Evolutionary conservation across 345 rosid genomes (phyloP), one percentile per base, ranked within the genome.

Genomic region (Luvunga scandens): DNA sequence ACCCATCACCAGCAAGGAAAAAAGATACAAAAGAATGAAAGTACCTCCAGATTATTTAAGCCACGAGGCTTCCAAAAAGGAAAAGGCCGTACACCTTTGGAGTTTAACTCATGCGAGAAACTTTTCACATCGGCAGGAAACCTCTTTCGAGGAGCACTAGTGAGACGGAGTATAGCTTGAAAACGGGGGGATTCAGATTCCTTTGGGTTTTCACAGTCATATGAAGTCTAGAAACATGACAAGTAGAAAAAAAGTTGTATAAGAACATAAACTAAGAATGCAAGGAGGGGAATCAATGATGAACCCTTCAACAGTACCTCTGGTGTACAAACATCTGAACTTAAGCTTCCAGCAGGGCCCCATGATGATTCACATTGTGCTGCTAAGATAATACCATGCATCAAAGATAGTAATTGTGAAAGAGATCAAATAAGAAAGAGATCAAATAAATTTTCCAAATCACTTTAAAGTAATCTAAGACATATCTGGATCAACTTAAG

Each of bases 131-230:
- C 99, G 83, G 90, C 85, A 78, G 98, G 98, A 84, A 90, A 88
- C 89, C 97, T 93, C 91, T 91, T 97, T 72, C 92, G 87, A 38
- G 98, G 96, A 74, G 98, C 98, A 91, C 95, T 97, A 39, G 99
- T 97, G 72, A 91, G 84, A 66, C 99, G 95, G 30, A 97, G 97
- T 73, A 97, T 90, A 45, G 99, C 98, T 91, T 97, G 98, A 82
- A 94, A 93, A 72, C 98, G 97, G 18, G 99, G 99, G 72, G 99
- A 97, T 82, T 97, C 99, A 31, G 99, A 97, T 85, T 94, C 99
- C 91, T 94, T 88, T 13, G 95, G 91, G 84, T 87, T 89, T 84
- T 90, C 93, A 87, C 86, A 92, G 78, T 89, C 94, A 88, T 78
- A 88, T 53, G 92, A 81, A 87, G 80, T 84, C 94, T 91, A 84